Evolutionary conservation across 2,329 filamentous ascomycete species (phyloP).

Genomic region (Fusarium sp.): DNA sequence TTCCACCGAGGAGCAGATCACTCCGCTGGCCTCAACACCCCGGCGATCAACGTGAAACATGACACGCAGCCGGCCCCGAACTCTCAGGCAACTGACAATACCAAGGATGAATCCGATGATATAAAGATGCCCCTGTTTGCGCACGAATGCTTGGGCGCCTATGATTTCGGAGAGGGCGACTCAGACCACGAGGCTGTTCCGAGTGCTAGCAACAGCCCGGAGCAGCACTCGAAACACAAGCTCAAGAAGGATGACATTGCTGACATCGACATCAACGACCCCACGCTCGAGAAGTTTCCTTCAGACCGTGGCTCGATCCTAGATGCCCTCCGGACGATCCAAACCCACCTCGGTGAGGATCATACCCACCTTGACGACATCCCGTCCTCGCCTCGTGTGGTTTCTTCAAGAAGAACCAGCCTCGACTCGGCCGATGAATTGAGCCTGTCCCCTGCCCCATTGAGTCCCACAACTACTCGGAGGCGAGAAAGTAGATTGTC

Average conservation of each 20-base stretch:
- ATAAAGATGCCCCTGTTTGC: slow-evolving; percentile 58
- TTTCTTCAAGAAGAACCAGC: slow-evolving; percentile 49
- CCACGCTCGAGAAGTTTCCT: slow-evolving; percentile 62
- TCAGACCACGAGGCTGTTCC: slow-evolving; percentile 44
- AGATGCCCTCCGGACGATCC: slow-evolving; percentile 59
- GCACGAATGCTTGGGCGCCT: slow-evolving; percentile 60
- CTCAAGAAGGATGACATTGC: slow-evolving; percentile 31
- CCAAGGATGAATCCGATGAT: slow-evolving; percentile 31
- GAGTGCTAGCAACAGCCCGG: slow-evolving; percentile 31
- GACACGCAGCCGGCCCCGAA: slow-evolving; percentile 8
- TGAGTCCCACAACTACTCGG: slow-evolving; percentile 50
- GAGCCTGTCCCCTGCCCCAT: slow-evolving; percentile 49
- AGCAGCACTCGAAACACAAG: slow-evolving; percentile 25
- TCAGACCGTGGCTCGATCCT: slow-evolving; percentile 59
- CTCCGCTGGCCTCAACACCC: slow-evolving; percentile 16
- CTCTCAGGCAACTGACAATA: slow-evolving; percentile 13
- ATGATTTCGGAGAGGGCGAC: slow-evolving; percentile 51
- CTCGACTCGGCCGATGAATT: slow-evolving; percentile 54
- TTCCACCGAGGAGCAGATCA: slow-evolving; percentile 21
- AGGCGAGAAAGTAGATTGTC: slow-evolving; percentile 50
- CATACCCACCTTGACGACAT: slow-evolving; percentile 51
- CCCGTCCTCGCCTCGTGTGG: slow-evolving; percentile 52
- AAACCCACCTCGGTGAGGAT: slow-evolving; percentile 58
- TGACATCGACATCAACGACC: slow-evolving; percentile 57
- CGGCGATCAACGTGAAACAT: slow-evolving; percentile 21